Evolutionary conservation across 441 rosid species (phyloP).

Genomic region (Jatropha podagrica): DNA sequence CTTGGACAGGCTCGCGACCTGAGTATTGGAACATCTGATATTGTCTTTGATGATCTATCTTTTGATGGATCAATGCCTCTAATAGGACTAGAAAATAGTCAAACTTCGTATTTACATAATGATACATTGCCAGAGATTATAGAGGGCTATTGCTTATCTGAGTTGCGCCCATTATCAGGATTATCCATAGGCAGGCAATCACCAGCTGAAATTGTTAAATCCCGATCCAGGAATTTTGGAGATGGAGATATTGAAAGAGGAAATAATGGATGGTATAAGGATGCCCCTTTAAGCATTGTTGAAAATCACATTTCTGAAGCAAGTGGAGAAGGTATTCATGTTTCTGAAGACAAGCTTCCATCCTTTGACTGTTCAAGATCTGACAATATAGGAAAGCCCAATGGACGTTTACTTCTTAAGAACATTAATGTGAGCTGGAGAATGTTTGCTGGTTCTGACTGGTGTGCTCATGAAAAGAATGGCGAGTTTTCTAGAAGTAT

Average conservation of each 20-base stretch:
- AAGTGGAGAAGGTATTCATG: constrained; percentile 50
- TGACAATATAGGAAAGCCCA: constrained; percentile 45
- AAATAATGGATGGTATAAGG: constrained; percentile 81
- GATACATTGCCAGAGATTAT: constrained; percentile 69
- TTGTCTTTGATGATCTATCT: constrained; percentile 35
- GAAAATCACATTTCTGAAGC: constrained; percentile 87
- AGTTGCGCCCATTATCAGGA: constrained; percentile 56
- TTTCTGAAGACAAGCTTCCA: constrained; percentile 47
- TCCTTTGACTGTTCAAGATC: constrained; percentile 32
- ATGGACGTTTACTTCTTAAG: constrained; percentile 60
- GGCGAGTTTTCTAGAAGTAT: constrained; percentile 29
- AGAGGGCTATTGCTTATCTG: constrained; percentile 79
- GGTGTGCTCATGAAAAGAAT: constrained; percentile 48
- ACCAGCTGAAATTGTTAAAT: constrained; percentile 34
- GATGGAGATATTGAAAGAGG: constrained; percentile 56
- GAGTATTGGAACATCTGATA: constrained; percentile 42
- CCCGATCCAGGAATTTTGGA: constrained; percentile 31
- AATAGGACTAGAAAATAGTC: constrained; percentile 48
- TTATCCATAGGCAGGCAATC: constrained; percentile 49
- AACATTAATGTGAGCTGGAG: constrained; percentile 77
- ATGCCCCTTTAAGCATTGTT: constrained; percentile 51
- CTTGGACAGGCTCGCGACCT: constrained; percentile 44
- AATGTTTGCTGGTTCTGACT: constrained; percentile 85
- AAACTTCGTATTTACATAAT: constrained; percentile 49
- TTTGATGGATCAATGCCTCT: constrained; percentile 43